These are phyloP conservation scores for Candida ponderosae DNA, from an alignment of 805 yeast genomes.

Conservation along the genomic window DNA sequence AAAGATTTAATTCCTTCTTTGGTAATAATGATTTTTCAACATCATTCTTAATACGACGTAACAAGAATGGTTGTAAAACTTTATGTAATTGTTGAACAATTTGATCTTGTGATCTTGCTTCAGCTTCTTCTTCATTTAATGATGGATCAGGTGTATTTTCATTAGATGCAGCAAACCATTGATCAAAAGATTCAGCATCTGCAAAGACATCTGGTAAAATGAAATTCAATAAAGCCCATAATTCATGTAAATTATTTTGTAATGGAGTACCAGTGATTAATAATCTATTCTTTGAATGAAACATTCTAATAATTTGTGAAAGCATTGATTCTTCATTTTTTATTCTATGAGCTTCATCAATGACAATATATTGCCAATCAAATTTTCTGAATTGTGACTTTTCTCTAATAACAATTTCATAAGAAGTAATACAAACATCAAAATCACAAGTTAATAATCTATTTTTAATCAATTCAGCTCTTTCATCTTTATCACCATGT, in stretches of 20 bases:
- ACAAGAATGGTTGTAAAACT: conserved; percentile 65
- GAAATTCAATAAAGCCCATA: conserved; percentile 76
- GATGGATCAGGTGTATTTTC: conserved; percentile 22
- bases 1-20: conserved; percentile 65
- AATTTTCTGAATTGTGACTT: conserved; percentile 59
- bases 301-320: conserved; percentile 68
- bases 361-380: conserved; percentile 68
- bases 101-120: conserved; percentile 31
- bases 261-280: conserved; percentile 79
- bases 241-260: conserved; percentile 71
- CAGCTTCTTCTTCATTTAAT: conserved; percentile 26
- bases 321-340: conserved; percentile 69
- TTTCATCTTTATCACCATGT: conserved; percentile 68
- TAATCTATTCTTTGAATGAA: conserved; percentile 61
- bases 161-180: conserved; percentile 47
- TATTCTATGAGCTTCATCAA: conserved; percentile 80
- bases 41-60: conserved; percentile 71
- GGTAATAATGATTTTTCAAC: conserved; percentile 77
- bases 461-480: conserved; percentile 45
- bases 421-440: conserved; percentile 66
- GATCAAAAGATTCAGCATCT: conserved; percentile 65
- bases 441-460: conserved; percentile 52
- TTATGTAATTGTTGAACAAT: conserved; percentile 67
- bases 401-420: conserved; percentile 71
- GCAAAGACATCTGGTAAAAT: conserved; percentile 73